These are phyloP conservation scores for Blumeria graminis DNA, from an alignment of 2,329 filamentous ascomycete species.

Conservation along the genomic window DNA sequence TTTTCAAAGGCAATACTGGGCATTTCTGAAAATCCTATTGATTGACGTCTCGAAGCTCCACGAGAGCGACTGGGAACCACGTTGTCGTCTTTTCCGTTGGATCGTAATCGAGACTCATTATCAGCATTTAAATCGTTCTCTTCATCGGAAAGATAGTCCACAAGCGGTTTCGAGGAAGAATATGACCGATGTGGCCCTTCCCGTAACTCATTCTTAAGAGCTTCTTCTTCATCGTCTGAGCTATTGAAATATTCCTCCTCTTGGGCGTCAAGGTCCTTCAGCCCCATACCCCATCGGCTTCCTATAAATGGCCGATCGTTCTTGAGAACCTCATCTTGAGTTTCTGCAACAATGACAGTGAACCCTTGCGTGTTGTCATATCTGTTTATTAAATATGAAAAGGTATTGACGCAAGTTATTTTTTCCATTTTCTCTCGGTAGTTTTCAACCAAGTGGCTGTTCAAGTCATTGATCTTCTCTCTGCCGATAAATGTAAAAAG, in stretches of 20 bases:
- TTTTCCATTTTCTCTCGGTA: conserved; percentile 53
- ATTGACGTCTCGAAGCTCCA: neutral
- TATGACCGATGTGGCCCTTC: neutral
- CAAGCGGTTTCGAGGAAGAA: conserved; percentile 44
- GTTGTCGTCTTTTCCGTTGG: conserved; percentile 5
- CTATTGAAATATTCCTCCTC: conserved; percentile 91
- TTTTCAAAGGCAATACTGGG: conserved; percentile 40
- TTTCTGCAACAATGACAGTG: conserved; percentile 44
- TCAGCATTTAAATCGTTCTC: conserved; percentile 44
- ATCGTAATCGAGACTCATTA: conserved; percentile 15
- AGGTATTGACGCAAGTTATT: conserved; percentile 68
- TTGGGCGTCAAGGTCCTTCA: conserved; percentile 62
- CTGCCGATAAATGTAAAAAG: conserved; percentile 78
- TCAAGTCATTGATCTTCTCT: conserved; percentile 57
- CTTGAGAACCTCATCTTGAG: conserved; percentile 30
- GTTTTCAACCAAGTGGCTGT: conserved; percentile 63
- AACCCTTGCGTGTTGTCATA: conserved; percentile 61
- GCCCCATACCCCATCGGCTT: conserved; percentile 34
- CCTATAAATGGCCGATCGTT: conserved; percentile 25
- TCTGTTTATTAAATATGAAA: conserved; percentile 46
- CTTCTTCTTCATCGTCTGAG: conserved; percentile 66
- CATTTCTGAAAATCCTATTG: conserved; percentile 9
- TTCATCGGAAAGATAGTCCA: conserved; percentile 85
- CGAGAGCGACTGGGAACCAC: conserved; percentile 6
- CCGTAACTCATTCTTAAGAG: conserved; percentile 14